A percentile compares a stretch with the other conserved stretches of the same genome.
Conservation (phyloP, 352 stramenopile species). For the Phytophthora agathidicida region DNA sequence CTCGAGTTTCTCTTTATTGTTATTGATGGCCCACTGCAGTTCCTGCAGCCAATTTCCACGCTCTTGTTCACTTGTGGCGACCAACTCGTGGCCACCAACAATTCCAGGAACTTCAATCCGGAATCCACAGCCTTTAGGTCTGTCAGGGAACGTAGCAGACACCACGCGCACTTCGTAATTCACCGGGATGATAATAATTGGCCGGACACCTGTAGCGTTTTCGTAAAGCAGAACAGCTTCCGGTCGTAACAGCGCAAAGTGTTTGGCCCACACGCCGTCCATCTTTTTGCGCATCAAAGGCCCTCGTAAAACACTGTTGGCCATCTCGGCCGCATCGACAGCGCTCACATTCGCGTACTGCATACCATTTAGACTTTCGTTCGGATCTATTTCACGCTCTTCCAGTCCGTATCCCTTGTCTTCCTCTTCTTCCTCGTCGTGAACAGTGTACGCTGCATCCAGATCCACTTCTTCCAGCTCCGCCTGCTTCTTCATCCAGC, state of each 20-base stretch:
- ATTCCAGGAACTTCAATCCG: constrained; percentile 67
- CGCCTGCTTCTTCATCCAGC: constrained; percentile 74
- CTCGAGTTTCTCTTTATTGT: constrained; percentile 50
- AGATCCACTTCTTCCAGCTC: constrained; percentile 78
- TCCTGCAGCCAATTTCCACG: constrained; percentile 82
- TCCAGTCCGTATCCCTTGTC: constrained; percentile 49
- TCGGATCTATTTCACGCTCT: constrained; percentile 23
- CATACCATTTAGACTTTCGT: constrained; percentile 77
- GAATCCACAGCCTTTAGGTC: constrained; percentile 58
- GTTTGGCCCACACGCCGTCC: constrained; percentile 66
- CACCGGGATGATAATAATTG: constrained; percentile 79
- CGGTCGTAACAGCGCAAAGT: constrained; percentile 71
- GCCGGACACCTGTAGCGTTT: constrained; percentile 51
- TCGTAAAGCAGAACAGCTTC: constrained; percentile 82
- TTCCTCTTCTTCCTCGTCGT: constrained; percentile 42
- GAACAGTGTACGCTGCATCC: constrained; percentile 28
- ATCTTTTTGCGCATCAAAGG: constrained; percentile 75
- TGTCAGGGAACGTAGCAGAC: constrained; percentile 55
- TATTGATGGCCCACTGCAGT: constrained; percentile 72
- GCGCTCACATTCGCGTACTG: constrained; percentile 75
- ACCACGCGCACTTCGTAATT: constrained; percentile 63
- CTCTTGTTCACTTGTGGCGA: constrained; percentile 65
- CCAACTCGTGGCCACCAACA: constrained; percentile 63
- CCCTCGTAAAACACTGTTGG: constrained; percentile 69
- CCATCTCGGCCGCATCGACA: constrained; percentile 72